phyloP scores from a whole-genome alignment of 805 yeast genomes.

The Jamesozyma lodderae region DNA sequence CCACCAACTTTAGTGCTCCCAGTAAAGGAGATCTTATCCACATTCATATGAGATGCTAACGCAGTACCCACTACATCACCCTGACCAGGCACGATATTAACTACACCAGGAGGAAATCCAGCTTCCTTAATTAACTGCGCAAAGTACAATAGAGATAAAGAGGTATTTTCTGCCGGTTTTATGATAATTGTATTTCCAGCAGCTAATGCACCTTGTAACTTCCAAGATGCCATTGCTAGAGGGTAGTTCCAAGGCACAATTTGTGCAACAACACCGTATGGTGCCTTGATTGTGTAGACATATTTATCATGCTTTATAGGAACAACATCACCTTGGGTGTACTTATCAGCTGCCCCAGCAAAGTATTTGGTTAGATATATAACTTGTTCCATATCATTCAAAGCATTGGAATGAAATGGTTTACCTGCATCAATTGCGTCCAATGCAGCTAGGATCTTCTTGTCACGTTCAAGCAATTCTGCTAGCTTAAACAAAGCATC shows the following conservation, averaged over 20 bases:
- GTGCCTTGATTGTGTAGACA: slow-evolving; percentile 40
- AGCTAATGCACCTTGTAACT: slow-evolving; percentile 43
- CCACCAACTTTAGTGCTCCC: slow-evolving; percentile 41
- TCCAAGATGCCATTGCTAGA: slow-evolving; percentile 39
- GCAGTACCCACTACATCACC: slow-evolving; percentile 35
- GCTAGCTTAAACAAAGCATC: slow-evolving; percentile 36
- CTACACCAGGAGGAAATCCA: slow-evolving; percentile 39
- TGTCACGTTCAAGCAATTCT: slow-evolving; percentile 38
- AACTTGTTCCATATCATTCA: slow-evolving; percentile 48
- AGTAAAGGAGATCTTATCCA: slow-evolving; percentile 41
- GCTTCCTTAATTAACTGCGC: slow-evolving; percentile 33
- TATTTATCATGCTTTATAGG: slow-evolving; percentile 51
- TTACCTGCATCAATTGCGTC: slow-evolving; percentile 53
- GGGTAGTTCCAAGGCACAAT: slow-evolving; percentile 44
- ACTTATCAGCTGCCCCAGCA: slow-evolving; percentile 64
- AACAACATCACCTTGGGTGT: slow-evolving; percentile 45
- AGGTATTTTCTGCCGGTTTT: slow-evolving; percentile 39
- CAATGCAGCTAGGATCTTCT: slow-evolving; percentile 41
- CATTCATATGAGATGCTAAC: slow-evolving; percentile 33
- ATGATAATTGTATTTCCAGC: slow-evolving; percentile 37
- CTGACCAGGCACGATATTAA: slow-evolving; percentile 35
- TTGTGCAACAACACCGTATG: slow-evolving; percentile 41
- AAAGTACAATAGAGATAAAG: slow-evolving; percentile 34
- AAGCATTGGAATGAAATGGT: slow-evolving; percentile 40
- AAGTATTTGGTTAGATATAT: slow-evolving; percentile 48